Percentiles rank a stretch among this genome's conserved stretches.
These are phyloP conservation scores for Fraxinus xanthoxyloides DNA, from an alignment of 305 asterid species.

Conservation along the genomic window DNA sequence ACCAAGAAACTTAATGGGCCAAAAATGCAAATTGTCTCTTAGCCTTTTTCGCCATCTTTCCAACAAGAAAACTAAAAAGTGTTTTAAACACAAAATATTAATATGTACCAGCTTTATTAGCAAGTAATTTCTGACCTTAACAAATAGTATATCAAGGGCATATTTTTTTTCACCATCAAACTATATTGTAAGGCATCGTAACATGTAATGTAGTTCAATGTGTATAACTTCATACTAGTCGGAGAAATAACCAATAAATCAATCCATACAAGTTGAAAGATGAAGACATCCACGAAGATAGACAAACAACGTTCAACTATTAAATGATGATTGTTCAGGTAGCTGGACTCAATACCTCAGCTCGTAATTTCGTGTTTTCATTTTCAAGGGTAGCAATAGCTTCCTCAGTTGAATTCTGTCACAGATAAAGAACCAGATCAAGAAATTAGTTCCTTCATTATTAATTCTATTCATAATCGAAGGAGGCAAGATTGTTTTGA, in stretches of 20 bases:
- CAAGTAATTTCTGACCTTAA: conserved; percentile 5
- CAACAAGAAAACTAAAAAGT: neutral
- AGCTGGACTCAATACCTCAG: conserved; percentile 40
- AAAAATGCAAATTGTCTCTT: neutral
- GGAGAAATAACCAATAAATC: conserved; percentile 1
- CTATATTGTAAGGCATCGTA: conserved; percentile 12
- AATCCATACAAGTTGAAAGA: conserved; percentile 17
- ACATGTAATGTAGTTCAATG: conserved; percentile 12
- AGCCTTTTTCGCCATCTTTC: neutral
- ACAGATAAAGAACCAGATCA: conserved; percentile 20
- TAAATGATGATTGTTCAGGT: neutral
- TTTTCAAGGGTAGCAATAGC: conserved; percentile 35
- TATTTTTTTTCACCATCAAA: neutral
- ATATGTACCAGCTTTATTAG: neutral
- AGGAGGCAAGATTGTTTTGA: neutral
- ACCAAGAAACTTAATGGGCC: neutral
- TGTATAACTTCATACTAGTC: neutral
- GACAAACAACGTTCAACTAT: neutral
- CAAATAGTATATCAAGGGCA: neutral
- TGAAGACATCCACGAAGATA: neutral
- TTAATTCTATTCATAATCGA: conserved; percentile 4
- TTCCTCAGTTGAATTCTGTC: conserved; percentile 42
- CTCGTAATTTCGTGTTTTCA: conserved; percentile 38
- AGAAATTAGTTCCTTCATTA: conserved; percentile 18
- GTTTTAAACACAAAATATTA: neutral